phyloP scores from a whole-genome alignment of 2,329 filamentous ascomycete genomes.

The Aspergillus melleus region DNA sequence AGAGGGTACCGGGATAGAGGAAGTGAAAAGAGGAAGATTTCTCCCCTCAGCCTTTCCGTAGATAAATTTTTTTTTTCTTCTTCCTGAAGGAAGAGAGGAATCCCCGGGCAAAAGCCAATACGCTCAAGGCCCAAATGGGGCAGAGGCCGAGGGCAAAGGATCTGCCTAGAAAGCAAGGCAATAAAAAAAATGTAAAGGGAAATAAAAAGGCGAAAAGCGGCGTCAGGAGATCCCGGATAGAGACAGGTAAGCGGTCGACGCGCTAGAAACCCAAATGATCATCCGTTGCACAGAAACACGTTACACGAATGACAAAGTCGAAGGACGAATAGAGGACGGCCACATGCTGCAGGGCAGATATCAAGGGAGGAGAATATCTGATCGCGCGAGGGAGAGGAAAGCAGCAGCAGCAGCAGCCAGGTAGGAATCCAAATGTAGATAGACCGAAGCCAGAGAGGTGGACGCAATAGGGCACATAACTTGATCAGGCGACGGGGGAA shows the following conservation, averaged over 20 bases:
- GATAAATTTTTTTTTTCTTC: not conserved
- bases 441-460: slow-evolving; percentile 16
- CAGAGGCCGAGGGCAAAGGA: slow-evolving; percentile 2
- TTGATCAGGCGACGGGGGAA: slow-evolving; percentile 21
- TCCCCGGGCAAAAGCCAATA: not conserved
- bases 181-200: slow-evolving; percentile 3
- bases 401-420: not conserved
- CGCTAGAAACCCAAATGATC: slow-evolving; percentile 11
- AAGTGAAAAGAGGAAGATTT: slow-evolving; percentile 19
- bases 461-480: slow-evolving; percentile 19
- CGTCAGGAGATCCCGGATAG: slow-evolving; percentile 15
- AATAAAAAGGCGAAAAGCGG: slow-evolving; percentile 17
- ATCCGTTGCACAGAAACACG: slow-evolving; percentile 32
- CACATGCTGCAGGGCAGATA: slow-evolving; percentile 33
- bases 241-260: slow-evolving; percentile 18
- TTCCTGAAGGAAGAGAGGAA: not conserved
- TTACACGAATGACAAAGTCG: slow-evolving; percentile 34
- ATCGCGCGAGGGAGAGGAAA: not conserved
- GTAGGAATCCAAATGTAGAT: slow-evolving; percentile 14
- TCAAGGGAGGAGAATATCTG: not conserved
- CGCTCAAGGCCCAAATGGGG: not conserved
- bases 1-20: slow-evolving; percentile 31
- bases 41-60: not conserved
- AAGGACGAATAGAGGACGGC: slow-evolving; percentile 34
- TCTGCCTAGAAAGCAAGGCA: slow-evolving; percentile 2